Base-by-base conservation (phyloP, 306 rosid genomes). In the Medicago arabica region DNA sequence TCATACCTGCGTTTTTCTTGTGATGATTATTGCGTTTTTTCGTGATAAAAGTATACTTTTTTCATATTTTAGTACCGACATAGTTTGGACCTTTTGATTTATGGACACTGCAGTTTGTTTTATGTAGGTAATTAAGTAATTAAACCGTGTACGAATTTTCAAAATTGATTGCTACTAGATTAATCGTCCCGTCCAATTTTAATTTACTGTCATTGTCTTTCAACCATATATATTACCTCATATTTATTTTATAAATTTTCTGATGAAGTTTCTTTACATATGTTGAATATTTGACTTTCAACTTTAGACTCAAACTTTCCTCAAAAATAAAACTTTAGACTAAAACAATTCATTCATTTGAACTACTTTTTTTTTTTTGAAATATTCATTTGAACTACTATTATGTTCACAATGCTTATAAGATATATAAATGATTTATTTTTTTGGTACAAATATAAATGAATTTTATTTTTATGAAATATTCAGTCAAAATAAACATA, bases 61-160 rank as follows among this genome's bases (percentile, higher is more conserved):
- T 40, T 50, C 67, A 12, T 51, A 50, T 23, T 61, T 69, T 9
- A 15, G 7, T 64, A 5, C 23, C 21, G 6, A 9, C 23, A 63
- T 19, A 66, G 23, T 64, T 47, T n/a, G n/a, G 53, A 6, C 2
- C 23, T 59, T 55, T 67, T 0, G 9, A 61, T 78, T 47, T 34
- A 46, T 40, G 47, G 57, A 76, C 18, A 50, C 21, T 18, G 7
- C 0, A 50, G 17, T 49, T 63, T 47, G 39, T 46, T 62, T 46
- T 31, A 60, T 60, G 34, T 58, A 11, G 38, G 36, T 23, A 21
- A 57, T 57, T 19, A 19, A 17, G 39, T 67, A 43, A 41, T 43
- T 67, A 40, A 65, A 65, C 49, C 51, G 53, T 65, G 71, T 67
- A 67, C 54, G 71, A 44, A 43, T 67, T 67, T 54, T 75, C 54